These are phyloP conservation scores for Colletotrichum camelliae DNA, from an alignment of 2,329 filamentous ascomycete species.

Conservation along the genomic window DNA sequence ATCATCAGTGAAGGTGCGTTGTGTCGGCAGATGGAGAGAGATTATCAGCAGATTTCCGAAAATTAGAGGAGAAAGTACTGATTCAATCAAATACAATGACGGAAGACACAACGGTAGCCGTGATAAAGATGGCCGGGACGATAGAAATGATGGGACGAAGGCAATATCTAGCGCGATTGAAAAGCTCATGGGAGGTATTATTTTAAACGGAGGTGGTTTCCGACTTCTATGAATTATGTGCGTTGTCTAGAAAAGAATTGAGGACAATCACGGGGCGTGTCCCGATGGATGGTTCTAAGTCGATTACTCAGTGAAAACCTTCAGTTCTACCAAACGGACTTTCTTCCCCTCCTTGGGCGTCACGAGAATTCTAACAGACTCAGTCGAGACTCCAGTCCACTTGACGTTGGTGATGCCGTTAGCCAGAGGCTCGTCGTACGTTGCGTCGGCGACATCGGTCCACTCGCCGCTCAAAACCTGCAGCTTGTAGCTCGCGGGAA, in stretches of 20 bases:
- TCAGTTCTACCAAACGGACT: background rate
- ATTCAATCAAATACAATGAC: background rate
- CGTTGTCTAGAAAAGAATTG: background rate
- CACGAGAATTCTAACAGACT: background rate
- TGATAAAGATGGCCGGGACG: background rate
- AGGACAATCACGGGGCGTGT: background rate
- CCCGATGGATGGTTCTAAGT: background rate
- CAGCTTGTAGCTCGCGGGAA: background rate
- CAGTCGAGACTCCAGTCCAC: background rate
- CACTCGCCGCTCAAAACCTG: background rate
- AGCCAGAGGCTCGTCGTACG: background rate
- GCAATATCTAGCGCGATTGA: background rate
- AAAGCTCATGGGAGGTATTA: background rate
- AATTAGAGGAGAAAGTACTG: background rate
- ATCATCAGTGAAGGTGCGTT: background rate
- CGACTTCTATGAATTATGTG: background rate
- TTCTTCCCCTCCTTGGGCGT: background rate
- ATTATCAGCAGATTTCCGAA: background rate
- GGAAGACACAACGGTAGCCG: no score
- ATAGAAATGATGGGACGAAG: background rate
- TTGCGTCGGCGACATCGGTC: background rate
- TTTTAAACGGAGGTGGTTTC: background rate
- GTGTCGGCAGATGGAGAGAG: background rate
- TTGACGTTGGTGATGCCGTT: constrained; percentile 6
- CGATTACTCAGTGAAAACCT: background rate